Base-by-base conservation (phyloP, 495 filamentous ascomycete genomes). In the Pseudomonodictys pantanalensis region DNA sequence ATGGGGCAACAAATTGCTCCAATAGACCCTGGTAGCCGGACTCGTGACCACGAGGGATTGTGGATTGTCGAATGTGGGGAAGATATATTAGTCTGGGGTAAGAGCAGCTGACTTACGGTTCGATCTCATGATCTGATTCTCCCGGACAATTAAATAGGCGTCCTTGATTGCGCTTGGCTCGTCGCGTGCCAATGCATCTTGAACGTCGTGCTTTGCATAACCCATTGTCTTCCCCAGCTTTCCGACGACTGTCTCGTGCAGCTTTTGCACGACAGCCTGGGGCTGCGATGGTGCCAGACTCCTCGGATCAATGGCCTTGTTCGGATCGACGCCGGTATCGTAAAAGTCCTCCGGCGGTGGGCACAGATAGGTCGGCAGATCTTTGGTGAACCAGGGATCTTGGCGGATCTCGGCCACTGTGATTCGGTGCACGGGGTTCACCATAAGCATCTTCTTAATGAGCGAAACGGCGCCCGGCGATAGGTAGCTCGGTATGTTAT, bases 161-260 rank as follows among this genome's bases (percentile, higher is more conserved):
- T 98, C 93, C 71, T 98, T 98, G 76, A 98, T 96, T 12, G 95
- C 91, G 58, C 90, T 96, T 33, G 93, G 92, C 68, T 98, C 93
- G 45, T 95, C 84, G 52, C 89, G 89, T 60, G 86, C 85, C 50
- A 98, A 77, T 30, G 93, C 92, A 68, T 97, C 92, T 71, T 95
- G 87, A 33, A 98, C 93, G 75, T 98, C 93, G 32, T 91, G 87
- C 69, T 89, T 90, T 22, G 84, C 90, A 71, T 98, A 98, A 52
- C 93, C 93, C 92, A 98, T 97, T 22, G 89, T 96, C 76, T 91
- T 91, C 61, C 92, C 91, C 42, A 98, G 83, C 78, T 98, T 97
- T 33, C 90, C 89, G 5, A 95, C 89, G 17, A 97, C 91, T 58
- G 88, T 84, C 58, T 92, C 83, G 68, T 97, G 90, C 26, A 98